Base-by-base conservation (phyloP, 2,329 filamentous ascomycete species). In the Aspergillus sp. region DNA sequence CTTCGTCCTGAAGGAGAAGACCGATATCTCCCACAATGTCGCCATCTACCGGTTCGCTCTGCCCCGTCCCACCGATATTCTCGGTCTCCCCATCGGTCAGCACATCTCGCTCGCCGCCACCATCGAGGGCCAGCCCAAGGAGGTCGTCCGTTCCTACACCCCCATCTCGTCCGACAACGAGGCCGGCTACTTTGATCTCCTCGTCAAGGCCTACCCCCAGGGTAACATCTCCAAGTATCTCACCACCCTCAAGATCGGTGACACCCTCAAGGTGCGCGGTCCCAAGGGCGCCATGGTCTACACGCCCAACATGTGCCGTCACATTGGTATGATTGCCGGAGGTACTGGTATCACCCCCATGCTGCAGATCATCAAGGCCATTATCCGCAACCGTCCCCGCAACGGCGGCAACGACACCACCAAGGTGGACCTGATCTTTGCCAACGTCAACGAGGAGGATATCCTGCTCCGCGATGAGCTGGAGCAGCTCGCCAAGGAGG, bases 231-330 rank as follows among this genome's bases (percentile, higher is more conserved):
- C 89, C 73, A 92, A 91, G 78, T 82, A 96, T 76, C 86, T 99
- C 78, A 89, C 91, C 44, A 86, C 84, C 11, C 83, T 99, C 57
- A 83, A 83, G 58, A 82, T 97, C 55, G 92, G 93, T 57, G 86
- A 96, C 74, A 87, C 83, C 56, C 94, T 99, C 81, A 90, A 90
- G 71, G 88, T 97, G 65, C 87, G 85, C 65, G 94, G 94, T 9
- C 94, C 94, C 74, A 97, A 97, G 83, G 94, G 94, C 64, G 93
- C 93, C 64, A 97, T 99, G 82, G 89, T 96, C 58, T 99, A 99
- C 79, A 90, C 88, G 16, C 91, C 93, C 64, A 97, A 97, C 81
- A 93, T 99, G 89, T 90, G 93, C 64, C 87, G 89, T 60, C 89
- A 89, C 76, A 96, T 99, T 63, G 94, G 92, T 70, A 99, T 99